Conservation (phyloP, 768 basidiomycete genomes). For the Tricholoma matsutake region DNA sequence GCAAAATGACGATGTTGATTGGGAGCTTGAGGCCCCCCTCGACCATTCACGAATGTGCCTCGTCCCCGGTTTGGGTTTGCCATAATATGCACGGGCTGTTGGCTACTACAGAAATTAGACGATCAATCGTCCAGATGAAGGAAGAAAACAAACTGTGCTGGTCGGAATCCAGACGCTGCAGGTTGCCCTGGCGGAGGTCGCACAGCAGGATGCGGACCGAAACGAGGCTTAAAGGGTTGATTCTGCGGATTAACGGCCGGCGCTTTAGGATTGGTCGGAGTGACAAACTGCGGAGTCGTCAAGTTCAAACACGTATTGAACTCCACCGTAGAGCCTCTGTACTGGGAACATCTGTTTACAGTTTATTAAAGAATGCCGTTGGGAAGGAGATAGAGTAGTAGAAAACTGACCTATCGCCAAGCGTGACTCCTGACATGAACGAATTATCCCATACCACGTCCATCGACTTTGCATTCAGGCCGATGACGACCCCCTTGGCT, state of each 20-base stretch:
- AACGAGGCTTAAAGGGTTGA: conserved; percentile 61
- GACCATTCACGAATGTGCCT: conserved; percentile 31
- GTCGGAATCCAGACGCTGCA: conserved; percentile 63
- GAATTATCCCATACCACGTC: conserved; percentile 96
- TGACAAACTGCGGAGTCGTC: conserved; percentile 79
- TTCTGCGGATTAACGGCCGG: conserved; percentile 44
- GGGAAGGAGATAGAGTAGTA: not conserved
- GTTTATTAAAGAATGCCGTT: conserved; percentile 4
- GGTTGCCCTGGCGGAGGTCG: conserved; percentile 51
- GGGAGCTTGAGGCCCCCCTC: conserved; percentile 26
- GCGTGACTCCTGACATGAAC: conserved; percentile 89
- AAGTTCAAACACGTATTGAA: conserved; percentile 90
- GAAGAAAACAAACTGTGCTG: conserved; percentile 37
- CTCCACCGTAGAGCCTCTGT: conserved; percentile 86
- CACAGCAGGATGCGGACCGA: conserved; percentile 64
- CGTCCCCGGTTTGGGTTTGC: conserved; percentile 65
- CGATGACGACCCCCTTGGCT: conserved; percentile 92
- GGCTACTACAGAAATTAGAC: conserved; percentile 14
- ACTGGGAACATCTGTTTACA: conserved; percentile 73
- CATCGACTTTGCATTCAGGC: conserved; percentile 81
- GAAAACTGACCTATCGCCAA: conserved; percentile 67
- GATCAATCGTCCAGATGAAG: not conserved
- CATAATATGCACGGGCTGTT: conserved; percentile 64
- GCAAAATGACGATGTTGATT: not conserved
- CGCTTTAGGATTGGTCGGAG: conserved; percentile 62